These are phyloP conservation scores for Kickxella alabastrina DNA, from an alignment of 192 early-diverging fungal genomes.

Conservation along the genomic window DNA sequence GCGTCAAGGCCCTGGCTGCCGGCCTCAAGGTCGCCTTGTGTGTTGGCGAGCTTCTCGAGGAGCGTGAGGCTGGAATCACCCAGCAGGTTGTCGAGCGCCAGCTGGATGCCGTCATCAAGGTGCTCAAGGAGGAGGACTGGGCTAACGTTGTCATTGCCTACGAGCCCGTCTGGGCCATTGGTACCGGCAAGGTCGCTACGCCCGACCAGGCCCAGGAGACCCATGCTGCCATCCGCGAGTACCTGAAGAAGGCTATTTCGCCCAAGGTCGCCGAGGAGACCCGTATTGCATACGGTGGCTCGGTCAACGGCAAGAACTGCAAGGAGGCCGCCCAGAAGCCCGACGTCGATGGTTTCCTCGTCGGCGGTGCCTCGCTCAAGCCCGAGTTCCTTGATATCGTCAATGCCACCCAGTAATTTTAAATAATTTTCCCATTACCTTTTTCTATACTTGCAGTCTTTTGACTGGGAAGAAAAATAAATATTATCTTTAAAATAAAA, in stretches of 20 bases:
- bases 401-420: constrained; percentile 31
- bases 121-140: constrained; percentile 76
- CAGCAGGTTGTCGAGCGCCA: constrained; percentile 84
- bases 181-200: constrained; percentile 96
- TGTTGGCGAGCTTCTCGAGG: constrained; percentile 91
- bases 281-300: constrained; percentile 96
- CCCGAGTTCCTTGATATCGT: constrained; percentile 77
- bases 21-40: constrained; percentile 93
- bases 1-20: constrained; percentile 78
- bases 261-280: constrained; percentile 79
- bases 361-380: constrained; percentile 98
- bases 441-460: too few species aligned
- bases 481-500: background rate
- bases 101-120: constrained; percentile 76
- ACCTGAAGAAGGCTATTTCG: constrained; percentile 82
- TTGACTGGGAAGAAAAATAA: too few species aligned
- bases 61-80: constrained; percentile 88
- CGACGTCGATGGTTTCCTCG: constrained; percentile 99
- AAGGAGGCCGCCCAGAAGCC: constrained; percentile 72
- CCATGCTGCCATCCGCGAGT: constrained; percentile 82
- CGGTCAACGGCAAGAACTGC: constrained; percentile 87
- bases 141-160: constrained; percentile 94
- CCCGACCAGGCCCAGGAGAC: constrained; percentile 96
- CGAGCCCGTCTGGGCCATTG: constrained; percentile 99
- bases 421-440: constrained; percentile 5